phyloP scores from a whole-genome alignment of 2,329 filamentous ascomycete genomes.

The Penicillium sp. region DNA sequence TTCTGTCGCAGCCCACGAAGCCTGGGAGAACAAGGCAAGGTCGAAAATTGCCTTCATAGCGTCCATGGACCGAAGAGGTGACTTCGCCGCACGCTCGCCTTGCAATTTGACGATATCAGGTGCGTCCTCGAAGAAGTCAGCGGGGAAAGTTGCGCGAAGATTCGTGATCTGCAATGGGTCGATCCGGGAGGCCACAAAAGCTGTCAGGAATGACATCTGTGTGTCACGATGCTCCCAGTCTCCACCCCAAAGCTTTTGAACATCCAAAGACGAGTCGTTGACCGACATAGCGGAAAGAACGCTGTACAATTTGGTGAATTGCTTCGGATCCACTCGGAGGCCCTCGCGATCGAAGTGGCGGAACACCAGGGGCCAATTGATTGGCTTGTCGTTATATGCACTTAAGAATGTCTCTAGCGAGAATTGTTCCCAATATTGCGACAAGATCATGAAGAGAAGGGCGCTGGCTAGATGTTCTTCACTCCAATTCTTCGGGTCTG shows the following conservation, averaged over 20 bases:
- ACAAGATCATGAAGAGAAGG: slow-evolving; percentile 67
- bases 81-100: slow-evolving; percentile 68
- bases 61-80: slow-evolving; percentile 83
- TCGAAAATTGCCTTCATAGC: slow-evolving; percentile 69
- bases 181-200: slow-evolving; percentile 74
- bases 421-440: slow-evolving; percentile 59
- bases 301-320: slow-evolving; percentile 79
- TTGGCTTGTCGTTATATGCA: slow-evolving; percentile 53
- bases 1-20: slow-evolving; percentile 55
- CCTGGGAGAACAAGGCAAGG: slow-evolving; percentile 58
- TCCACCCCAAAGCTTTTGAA: slow-evolving; percentile 87
- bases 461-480: slow-evolving; percentile 81
- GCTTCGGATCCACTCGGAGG: slow-evolving; percentile 69
- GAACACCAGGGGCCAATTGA: slow-evolving; percentile 69
- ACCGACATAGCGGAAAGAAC: slow-evolving; percentile 70
- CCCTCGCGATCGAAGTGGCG: slow-evolving; percentile 76
- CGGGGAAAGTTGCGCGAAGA: slow-evolving; percentile 71
- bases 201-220: slow-evolving; percentile 88
- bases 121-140: slow-evolving; percentile 60
- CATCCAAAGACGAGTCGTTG: slow-evolving; percentile 65
- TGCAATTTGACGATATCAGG: slow-evolving; percentile 59
- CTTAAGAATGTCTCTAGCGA: slow-evolving; percentile 66
- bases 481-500: slow-evolving; percentile 62
- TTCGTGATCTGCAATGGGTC: slow-evolving; percentile 83
- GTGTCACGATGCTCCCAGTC: slow-evolving; percentile 81